A percentile compares a stretch with the other conserved stretches of the same genome.
phyloP scores from a whole-genome alignment of 306 rosid genomes.

The Myrica gale region DNA sequence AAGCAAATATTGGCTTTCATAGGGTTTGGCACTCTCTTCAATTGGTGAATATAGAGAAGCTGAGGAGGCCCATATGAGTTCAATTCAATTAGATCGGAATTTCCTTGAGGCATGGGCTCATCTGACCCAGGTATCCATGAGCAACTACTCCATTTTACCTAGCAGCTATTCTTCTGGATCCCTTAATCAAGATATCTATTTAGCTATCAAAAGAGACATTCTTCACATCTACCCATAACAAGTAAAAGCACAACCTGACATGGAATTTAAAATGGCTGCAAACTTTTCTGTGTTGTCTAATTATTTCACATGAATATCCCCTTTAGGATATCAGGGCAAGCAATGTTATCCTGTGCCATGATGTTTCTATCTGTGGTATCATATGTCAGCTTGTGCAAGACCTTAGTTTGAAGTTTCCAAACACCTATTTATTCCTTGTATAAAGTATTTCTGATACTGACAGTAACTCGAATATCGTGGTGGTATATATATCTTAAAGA shows the following conservation, averaged over 20 bases:
- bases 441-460: neutral
- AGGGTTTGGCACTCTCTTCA: constrained; percentile 86
- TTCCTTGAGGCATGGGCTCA: constrained; percentile 89
- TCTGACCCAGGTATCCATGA: constrained; percentile 67
- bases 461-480: neutral
- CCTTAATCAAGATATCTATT: neutral
- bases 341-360: neutral
- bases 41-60: constrained; percentile 76
- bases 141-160: constrained; percentile 19
- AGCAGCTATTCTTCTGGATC: neutral
- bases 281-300: neutral
- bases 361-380: neutral
- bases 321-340: neutral
- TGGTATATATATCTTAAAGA: neutral
- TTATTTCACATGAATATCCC: neutral
- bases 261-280: neutral
- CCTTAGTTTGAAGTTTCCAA: too few relatives aligned
- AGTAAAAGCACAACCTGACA: neutral
- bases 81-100: constrained; percentile 65
- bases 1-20: constrained; percentile 28
- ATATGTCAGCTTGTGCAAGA: neutral
- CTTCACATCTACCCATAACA: neutral
- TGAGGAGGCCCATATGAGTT: constrained; percentile 77
- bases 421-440: neutral
- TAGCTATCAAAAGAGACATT: neutral